Evolutionary conservation across 2,329 filamentous ascomycete genomes (phyloP), one percentile per base, ranked within the genome.

Genomic region (Colletotrichum tropicale): DNA sequence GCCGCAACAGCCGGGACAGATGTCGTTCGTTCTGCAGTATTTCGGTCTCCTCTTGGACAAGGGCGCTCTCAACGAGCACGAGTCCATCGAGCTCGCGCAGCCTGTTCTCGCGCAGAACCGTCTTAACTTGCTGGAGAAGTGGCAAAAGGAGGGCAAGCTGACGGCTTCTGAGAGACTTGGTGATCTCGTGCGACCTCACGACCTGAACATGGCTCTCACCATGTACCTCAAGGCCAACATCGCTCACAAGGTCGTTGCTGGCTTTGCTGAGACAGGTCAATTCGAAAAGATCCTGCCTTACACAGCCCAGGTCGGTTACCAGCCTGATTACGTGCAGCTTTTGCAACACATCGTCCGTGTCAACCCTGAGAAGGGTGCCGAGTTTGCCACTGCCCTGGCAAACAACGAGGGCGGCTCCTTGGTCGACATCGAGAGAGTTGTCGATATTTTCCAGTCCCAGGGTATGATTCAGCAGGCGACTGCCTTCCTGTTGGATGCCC

Each of bases 381-480:
- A 99, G 82, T 98, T 99, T 81, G 98, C 97, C 26, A 94, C 94
- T n/a, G 92, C 95, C 78, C 91, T 99, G 76, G 96, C 95, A 58
- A 98, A 97, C 84, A 93, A 97, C 80, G 95, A 98, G 82, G 92
- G 93, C 76, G 96, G 95, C 30, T 93, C 96, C 28, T 88, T 98
- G 75, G 93, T 99, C 79, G 97, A 98, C 80, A 92, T 98, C 73
- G 95, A 98, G 83, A 95, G 96, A 62, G 96, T 98, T 28, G 95
- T 98, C 65, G 97, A 99, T 84, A 96, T 99, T 75, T 99, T 99
- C 93, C 94, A 98, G 86, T 96, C 96, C 12, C 97, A 99, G 85
- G 96, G 96, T 81, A 97, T 98, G 96, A 92, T 98, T 66, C 98
- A 98, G 84, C 96, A 98, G 85, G 96, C 96, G 9, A 99, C 98